Conservation (phyloP, 176 grass and related monocot species). For the Triticum urartu region DNA sequence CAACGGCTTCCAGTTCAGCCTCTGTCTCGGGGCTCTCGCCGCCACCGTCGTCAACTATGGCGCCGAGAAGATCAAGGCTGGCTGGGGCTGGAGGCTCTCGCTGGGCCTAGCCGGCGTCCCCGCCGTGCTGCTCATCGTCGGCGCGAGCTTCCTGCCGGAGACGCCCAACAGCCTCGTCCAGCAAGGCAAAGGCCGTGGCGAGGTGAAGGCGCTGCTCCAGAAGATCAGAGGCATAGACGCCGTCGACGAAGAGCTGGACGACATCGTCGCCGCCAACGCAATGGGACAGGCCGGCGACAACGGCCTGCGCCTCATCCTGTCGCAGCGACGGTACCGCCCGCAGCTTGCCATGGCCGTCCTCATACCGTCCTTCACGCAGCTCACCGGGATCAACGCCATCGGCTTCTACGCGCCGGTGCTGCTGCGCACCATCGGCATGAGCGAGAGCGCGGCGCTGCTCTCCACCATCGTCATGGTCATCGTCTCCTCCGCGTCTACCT, state of each 20-base stretch:
- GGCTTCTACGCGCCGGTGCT: no score
- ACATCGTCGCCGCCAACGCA: slow-evolving; percentile 29
- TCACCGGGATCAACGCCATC: no score
- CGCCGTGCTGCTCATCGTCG: slow-evolving; percentile 39
- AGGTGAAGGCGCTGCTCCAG: slow-evolving; percentile 28
- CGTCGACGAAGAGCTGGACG: slow-evolving; percentile 44
- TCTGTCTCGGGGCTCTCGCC: slow-evolving; percentile 37
- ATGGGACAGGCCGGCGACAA: background rate
- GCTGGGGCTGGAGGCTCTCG: slow-evolving; percentile 64
- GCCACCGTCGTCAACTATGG: slow-evolving; percentile 52
- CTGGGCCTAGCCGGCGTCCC: slow-evolving; percentile 47
- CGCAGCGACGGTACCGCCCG: background rate
- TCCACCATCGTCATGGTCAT: no score
- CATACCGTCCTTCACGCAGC: no score
- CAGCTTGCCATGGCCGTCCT: background rate
- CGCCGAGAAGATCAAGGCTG: slow-evolving; percentile 41
- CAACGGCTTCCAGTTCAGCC: slow-evolving; percentile 56
- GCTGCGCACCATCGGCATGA: no score
- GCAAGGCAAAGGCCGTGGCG: slow-evolving; percentile 1
- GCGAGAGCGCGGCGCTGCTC: no score
- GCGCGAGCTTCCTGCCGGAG: slow-evolving; percentile 56
- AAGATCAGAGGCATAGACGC: slow-evolving; percentile 38
- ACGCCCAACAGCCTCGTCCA: slow-evolving; percentile 60
- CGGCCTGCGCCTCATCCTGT: background rate
- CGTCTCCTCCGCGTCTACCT: no score